Evolutionary conservation across 2,329 filamentous ascomycete species (phyloP).

Genomic region (Thelonectria blattea): DNA sequence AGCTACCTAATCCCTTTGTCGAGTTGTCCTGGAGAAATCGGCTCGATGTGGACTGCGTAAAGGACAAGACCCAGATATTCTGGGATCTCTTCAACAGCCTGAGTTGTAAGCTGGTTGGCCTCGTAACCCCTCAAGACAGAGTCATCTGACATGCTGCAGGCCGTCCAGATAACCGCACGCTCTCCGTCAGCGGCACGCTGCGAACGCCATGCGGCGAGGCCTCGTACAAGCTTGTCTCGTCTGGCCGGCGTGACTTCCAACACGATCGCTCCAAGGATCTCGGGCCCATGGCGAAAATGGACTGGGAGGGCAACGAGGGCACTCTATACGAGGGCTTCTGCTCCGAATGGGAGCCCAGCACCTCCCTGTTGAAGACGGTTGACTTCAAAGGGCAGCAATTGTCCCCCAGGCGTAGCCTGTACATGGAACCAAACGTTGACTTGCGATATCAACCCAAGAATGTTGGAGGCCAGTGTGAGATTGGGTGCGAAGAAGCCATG

Average conservation of each 20-base stretch:
- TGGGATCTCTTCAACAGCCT: not conserved
- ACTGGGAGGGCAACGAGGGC: not conserved
- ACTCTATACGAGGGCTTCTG: not conserved
- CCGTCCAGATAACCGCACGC: not conserved
- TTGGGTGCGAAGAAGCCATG: not conserved
- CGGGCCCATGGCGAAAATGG: not conserved
- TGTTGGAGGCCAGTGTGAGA: not conserved
- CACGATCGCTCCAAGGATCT: not conserved
- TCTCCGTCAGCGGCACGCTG: not conserved
- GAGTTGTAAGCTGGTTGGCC: not conserved
- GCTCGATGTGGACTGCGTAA: not conserved
- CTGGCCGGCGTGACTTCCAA: not conserved
- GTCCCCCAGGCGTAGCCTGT: not conserved
- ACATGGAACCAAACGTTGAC: not conserved
- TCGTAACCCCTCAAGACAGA: not conserved
- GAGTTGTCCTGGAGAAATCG: not conserved
- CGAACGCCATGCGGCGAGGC: not conserved
- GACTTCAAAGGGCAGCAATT: not conserved
- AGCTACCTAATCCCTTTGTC: not conserved
- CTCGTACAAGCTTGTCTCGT: not conserved
- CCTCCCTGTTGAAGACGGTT: not conserved
- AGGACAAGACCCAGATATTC: not conserved
- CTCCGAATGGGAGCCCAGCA: not conserved
- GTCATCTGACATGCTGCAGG: not conserved
- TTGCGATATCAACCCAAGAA: not conserved